phyloP scores from a whole-genome alignment of 768 basidiomycete species.

The Russula sp. region DNA sequence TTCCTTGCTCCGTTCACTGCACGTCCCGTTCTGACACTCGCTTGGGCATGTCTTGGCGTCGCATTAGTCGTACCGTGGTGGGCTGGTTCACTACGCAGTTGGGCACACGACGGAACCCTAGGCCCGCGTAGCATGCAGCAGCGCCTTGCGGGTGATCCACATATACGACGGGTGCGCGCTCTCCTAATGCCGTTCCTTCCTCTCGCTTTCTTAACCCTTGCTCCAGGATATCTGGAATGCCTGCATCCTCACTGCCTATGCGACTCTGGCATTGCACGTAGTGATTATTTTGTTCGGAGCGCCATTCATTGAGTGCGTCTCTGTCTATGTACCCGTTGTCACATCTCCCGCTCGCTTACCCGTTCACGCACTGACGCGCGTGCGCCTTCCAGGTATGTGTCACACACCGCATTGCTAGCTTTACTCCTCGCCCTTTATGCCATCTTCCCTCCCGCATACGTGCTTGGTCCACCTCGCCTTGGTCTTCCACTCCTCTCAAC shows the following conservation, averaged over 20 bases:
- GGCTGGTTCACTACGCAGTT: conserved; percentile 61
- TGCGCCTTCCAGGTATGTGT: conserved; percentile 33
- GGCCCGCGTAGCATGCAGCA: conserved; percentile 46
- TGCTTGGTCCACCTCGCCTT: conserved; percentile 58
- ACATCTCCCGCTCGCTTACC: background rate
- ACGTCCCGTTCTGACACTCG: conserved; percentile 55
- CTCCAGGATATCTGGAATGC: conserved; percentile 52
- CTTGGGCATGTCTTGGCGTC: conserved; percentile 56
- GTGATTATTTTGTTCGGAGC: conserved; percentile 72
- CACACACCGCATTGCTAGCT: conserved; percentile 66
- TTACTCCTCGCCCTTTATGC: conserved; percentile 65
- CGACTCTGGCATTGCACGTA: conserved; percentile 48
- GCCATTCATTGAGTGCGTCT: conserved; percentile 54
- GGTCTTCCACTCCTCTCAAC: conserved; percentile 29
- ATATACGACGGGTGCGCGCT: conserved; percentile 40
- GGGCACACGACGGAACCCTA: conserved; percentile 50
- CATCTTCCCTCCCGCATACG: conserved; percentile 65
- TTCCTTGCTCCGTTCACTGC: conserved; percentile 66
- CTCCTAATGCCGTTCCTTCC: background rate
- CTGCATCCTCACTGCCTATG: conserved; percentile 49
- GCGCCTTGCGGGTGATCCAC: conserved; percentile 40
- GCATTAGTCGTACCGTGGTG: conserved; percentile 64
- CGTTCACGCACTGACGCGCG: conserved; percentile 1
- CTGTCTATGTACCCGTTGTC: background rate
- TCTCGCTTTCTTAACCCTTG: conserved; percentile 9